phyloP scores from a whole-genome alignment of 1,284 basidiomycete genomes.

The Cutaneotrichosporon sp. region DNA sequence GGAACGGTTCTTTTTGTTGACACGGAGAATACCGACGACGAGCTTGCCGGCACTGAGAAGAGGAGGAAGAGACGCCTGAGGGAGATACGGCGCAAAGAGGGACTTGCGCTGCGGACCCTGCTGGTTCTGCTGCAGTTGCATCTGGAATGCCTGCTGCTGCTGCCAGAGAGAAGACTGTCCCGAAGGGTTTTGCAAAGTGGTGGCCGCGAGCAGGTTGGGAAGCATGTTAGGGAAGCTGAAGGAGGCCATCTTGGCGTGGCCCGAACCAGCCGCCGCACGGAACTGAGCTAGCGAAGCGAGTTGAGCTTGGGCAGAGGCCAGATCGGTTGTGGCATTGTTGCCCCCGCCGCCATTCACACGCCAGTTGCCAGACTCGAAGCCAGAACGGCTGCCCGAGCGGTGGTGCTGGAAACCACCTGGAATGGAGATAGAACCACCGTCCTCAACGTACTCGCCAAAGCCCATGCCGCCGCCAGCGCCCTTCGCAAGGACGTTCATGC shows the following conservation, averaged over 20 bases:
- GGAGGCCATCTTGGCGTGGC: slow-evolving; percentile 94
- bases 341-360: slow-evolving; percentile 67
- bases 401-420: slow-evolving; percentile 57
- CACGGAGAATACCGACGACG: slow-evolving; percentile 92
- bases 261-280: slow-evolving; percentile 87
- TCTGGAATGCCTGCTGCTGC: slow-evolving; percentile 69
- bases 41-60: slow-evolving; percentile 96
- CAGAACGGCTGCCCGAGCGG: slow-evolving; percentile 54
- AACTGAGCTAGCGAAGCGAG: slow-evolving; percentile 94
- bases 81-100: slow-evolving; percentile 96
- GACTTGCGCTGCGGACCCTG: slow-evolving; percentile 94
- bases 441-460: slow-evolving; percentile 39
- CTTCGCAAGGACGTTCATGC: slow-evolving; percentile 69
- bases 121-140: slow-evolving; percentile 78
- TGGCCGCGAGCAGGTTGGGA: slow-evolving; percentile 89
- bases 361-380: slow-evolving; percentile 65
- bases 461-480: slow-evolving; percentile 19
- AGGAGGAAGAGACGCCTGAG: slow-evolving; percentile 93
- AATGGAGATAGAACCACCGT: slow-evolving; percentile 35
- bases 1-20: slow-evolving; percentile 98
- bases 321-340: slow-evolving; percentile 57
- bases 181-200: slow-evolving; percentile 62
- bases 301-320: slow-evolving; percentile 86
- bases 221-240: slow-evolving; percentile 97
- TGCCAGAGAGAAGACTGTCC: slow-evolving; percentile 59